These are phyloP conservation scores for Lipomyces starkeyi DNA, from an alignment of 805 yeast species.

Conservation along the genomic window DNA sequence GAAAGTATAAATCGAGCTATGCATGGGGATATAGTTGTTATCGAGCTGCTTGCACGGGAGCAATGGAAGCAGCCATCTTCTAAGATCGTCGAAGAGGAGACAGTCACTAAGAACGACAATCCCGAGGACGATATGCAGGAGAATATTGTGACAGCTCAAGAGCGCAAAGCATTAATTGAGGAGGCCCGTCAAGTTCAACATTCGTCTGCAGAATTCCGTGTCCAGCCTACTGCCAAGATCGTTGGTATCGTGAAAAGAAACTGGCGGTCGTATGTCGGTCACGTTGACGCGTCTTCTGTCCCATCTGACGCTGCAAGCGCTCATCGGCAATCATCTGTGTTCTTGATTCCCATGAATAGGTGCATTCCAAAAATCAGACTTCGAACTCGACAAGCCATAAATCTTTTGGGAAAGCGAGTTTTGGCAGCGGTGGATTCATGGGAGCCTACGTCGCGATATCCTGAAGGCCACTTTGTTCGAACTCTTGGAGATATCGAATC, in stretches of 20 bases:
- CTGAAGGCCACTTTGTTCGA: conserved; percentile 94
- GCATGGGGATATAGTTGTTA: conserved; percentile 89
- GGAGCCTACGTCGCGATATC: conserved; percentile 82
- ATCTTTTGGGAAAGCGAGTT: conserved; percentile 84
- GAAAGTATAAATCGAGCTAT: conserved; percentile 88
- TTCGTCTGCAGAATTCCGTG: conserved; percentile 51
- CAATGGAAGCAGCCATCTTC: conserved; percentile 89
- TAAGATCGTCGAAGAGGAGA: conserved; percentile 76
- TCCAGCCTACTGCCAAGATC: conserved; percentile 92
- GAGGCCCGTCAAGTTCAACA: conserved; percentile 71
- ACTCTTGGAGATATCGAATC: conserved; percentile 88
- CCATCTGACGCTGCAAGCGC: conserved; percentile 50
- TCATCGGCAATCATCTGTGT: conserved; percentile 60
- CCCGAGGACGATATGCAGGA: conserved; percentile 56
- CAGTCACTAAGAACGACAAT: conserved; percentile 59
- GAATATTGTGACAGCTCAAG: conserved; percentile 64
- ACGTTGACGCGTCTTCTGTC: conserved; percentile 78
- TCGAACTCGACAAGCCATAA: conserved; percentile 82
- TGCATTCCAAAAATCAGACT: conserved; percentile 86
- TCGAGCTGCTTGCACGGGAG: conserved; percentile 81
- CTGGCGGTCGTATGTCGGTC: conserved; percentile 97
- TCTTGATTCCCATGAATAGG: conserved; percentile 87
- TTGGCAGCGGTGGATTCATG: conserved; percentile 93
- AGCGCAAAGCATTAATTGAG: conserved; percentile 72
- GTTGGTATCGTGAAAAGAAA: conserved; percentile 88